Evolutionary conservation across 305 asterid genomes (phyloP), one percentile per base, ranked within the genome.

Genomic region (Petunia hybrid): DNA sequence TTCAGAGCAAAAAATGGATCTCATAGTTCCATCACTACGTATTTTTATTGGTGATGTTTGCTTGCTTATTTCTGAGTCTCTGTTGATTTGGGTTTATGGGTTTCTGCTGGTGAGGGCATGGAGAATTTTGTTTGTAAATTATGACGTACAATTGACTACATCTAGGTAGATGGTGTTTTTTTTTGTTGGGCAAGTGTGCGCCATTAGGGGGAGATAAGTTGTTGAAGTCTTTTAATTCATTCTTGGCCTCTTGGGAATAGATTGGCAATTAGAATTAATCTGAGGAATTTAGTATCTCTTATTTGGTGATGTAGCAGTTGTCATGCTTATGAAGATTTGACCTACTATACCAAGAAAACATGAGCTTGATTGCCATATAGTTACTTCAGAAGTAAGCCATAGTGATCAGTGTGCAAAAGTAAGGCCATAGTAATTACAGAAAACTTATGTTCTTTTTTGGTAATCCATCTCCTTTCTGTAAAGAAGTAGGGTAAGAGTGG

Each of bases 181-280:
- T 70, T 70, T 70, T 35, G 42, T 46, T 22, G n/a, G 31, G 12
- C 46, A 42, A 70, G 77, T 10, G 77, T 31, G 77, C 60, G 31
- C 77, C 40, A 35, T 70, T 16, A 70, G 22, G 39, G 46, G 16
- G 57, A 4, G 77, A 51, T 70, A 70, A 45, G 45, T 22, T 45
- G 77, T 22, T 31, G n/a, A 46, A n/a, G 60, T 70, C 60, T 70
- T 22, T 16, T 22, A 22, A 43, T 69, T 42, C 36, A 13, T 69
- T 45, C 76, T 69, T n/a, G n/a, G n/a, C n/a, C n/a, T n/a, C n/a
- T n/a, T 69, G 43, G 59, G 41, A 70, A 70, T 43, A 45, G 41
- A 45, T 70, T 45, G 61, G 22, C 46, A 31, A 55, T 5, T 10
- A 5, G 31, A 46, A 46, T 46, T 45, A 46, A 35, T 31, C 39